Evolutionary conservation across 176 grass and related monocot genomes (phyloP).

Genomic region (Pontederia paniculata): DNA sequence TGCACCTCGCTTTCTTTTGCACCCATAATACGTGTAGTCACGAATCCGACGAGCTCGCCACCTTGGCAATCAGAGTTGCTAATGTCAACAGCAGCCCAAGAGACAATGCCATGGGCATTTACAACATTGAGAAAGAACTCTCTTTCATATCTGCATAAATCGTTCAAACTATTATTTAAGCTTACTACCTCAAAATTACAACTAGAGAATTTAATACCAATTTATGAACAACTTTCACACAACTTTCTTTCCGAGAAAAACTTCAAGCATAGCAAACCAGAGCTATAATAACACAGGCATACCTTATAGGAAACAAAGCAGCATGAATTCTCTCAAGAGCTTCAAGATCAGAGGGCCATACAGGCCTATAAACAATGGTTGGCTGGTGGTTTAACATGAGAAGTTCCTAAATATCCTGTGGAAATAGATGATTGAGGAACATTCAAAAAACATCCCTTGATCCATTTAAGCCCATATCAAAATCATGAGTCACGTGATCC

Average conservation of each 20-base stretch:
- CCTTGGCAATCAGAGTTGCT: constrained; percentile 52
- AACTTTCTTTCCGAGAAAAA: not conserved
- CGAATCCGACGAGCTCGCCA: constrained; percentile 82
- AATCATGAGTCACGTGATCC: constrained; percentile 6
- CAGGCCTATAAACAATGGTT: constrained; percentile 77
- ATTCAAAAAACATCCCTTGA: not conserved
- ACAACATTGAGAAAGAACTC: constrained; percentile 97
- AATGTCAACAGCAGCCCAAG: constrained; percentile 85
- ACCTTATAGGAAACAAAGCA: constrained; percentile 86
- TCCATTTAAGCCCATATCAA: constrained; percentile 9
- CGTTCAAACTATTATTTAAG: not conserved
- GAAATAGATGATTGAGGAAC: constrained; percentile 1
- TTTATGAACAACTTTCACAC: not conserved
- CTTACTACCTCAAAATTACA: not conserved
- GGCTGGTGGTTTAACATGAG: constrained; percentile 81
- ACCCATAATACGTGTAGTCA: constrained; percentile 66
- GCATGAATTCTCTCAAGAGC: constrained; percentile 86
- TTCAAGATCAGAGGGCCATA: constrained; percentile 78
- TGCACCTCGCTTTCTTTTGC: constrained; percentile 86
- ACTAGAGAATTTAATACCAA: not conserved
- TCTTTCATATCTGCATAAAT: constrained; percentile 61
- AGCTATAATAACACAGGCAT: constrained; percentile 3
- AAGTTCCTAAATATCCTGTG: constrained; percentile 30
- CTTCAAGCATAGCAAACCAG: constrained; percentile 3
- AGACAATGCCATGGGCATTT: constrained; percentile 67